Conservation (phyloP, 169 alveolate genomes). For the Plasmodium gaboni region DNA sequence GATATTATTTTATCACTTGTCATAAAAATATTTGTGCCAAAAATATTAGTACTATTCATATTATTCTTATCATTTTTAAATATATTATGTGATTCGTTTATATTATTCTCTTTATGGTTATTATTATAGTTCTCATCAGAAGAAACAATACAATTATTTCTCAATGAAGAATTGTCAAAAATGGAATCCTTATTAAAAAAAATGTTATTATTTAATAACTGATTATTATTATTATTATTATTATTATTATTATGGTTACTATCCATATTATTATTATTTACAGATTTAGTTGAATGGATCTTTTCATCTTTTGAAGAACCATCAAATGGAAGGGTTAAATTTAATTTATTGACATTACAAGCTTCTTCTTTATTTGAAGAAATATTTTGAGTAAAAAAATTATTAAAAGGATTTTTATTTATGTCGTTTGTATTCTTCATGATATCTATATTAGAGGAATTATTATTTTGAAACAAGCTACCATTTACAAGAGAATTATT, state of each 20-base stretch:
- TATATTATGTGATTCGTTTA: not conserved
- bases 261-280: not conserved
- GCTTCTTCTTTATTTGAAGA: no score
- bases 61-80: slow-evolving; percentile 1
- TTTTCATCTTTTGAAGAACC: no score
- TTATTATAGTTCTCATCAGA: not conserved
- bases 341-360: no score
- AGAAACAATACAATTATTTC: not conserved
- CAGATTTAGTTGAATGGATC: no score
- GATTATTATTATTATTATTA: not conserved
- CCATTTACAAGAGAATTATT: no score
- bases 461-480: no score
- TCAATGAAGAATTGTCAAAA: not conserved
- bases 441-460: no score
- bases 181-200: not conserved
- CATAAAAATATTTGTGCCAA: not conserved
- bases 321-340: no score
- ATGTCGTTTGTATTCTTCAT: no score
- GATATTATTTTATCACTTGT: not conserved
- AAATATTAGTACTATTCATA: not conserved
- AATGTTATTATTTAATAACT: not conserved
- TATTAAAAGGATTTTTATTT: no score
- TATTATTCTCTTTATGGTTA: not conserved
- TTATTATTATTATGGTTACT: not conserved
- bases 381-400: no score